These are phyloP conservation scores for Bocquillonia castaneifolia DNA, from an alignment of 441 rosid genomes.

Conservation along the genomic window DNA sequence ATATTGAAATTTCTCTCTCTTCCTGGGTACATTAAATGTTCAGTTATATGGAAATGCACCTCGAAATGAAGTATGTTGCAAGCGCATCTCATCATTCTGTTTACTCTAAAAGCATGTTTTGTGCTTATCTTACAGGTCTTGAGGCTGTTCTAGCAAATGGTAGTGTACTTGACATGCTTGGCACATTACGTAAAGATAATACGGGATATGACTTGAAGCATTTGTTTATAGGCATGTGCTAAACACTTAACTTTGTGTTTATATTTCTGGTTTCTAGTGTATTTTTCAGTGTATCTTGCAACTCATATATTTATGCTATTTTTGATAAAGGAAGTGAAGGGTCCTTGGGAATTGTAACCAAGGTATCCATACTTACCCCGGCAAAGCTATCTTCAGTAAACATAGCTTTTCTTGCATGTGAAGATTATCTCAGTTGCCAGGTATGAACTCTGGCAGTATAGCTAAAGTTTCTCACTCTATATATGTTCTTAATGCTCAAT, in stretches of 20 bases:
- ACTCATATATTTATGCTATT: slow-evolving; percentile 18
- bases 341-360: slow-evolving; percentile 89
- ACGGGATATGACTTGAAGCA: slow-evolving; percentile 95
- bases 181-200: slow-evolving; percentile 88
- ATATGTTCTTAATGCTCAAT: not conserved
- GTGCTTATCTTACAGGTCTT: slow-evolving; percentile 47
- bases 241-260: not conserved
- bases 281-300: slow-evolving; percentile 13
- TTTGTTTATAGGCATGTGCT: slow-evolving; percentile 68
- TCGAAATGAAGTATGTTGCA: not conserved
- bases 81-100: not conserved
- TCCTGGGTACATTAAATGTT: not conserved
- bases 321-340: slow-evolving; percentile 76
- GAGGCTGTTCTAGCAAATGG: slow-evolving; percentile 92
- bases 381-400: slow-evolving; percentile 75
- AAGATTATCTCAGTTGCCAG: slow-evolving; percentile 87
- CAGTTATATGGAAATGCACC: too few relatives aligned
- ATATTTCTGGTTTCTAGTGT: slow-evolving; percentile 3
- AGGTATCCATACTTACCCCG: slow-evolving; percentile 84
- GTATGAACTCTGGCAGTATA: slow-evolving; percentile 29
- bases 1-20: slow-evolving; percentile 2
- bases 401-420: slow-evolving; percentile 81
- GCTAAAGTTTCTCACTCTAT: slow-evolving; percentile 7
- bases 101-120: slow-evolving; percentile 17
- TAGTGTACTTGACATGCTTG: slow-evolving; percentile 83